Conservation (phyloP, 805 yeast species). For the Cyberlindnera maritima region DNA sequence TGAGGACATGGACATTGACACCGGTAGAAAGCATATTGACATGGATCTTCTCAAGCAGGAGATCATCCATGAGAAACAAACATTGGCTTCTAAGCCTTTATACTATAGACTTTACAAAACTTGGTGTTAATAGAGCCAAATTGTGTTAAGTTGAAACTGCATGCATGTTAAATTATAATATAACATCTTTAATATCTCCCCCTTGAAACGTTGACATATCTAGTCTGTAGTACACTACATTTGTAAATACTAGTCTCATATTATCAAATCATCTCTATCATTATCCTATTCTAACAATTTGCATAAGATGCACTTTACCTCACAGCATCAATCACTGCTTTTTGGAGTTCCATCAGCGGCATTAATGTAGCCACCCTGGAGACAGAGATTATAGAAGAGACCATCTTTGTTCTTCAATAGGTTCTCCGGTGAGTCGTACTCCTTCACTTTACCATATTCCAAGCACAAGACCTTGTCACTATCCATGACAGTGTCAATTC, state of each 20-base stretch:
- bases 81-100: constrained; percentile 41
- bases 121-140: constrained; percentile 41
- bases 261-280: too few relatives aligned
- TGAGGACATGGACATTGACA: constrained; percentile 32
- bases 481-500: constrained; percentile 79
- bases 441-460: constrained; percentile 72
- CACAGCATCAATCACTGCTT: not conserved
- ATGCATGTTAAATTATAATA: too few relatives aligned
- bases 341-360: not conserved
- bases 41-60: constrained; percentile 50
- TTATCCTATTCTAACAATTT: too few relatives aligned
- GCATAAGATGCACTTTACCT: too few relatives aligned
- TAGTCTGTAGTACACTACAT: not conserved
- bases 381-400: constrained; percentile 64
- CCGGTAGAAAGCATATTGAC: constrained; percentile 54
- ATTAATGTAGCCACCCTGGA: constrained; percentile 45
- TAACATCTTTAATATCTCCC: too few relatives aligned
- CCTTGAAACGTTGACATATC: too few relatives aligned
- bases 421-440: constrained; percentile 68
- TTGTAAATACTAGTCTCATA: not conserved
- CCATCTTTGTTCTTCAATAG: constrained; percentile 65
- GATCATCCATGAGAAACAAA: constrained; percentile 49
- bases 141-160: not conserved
- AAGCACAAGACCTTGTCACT: constrained; percentile 74
- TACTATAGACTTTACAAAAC: constrained; percentile 41